Conservation (phyloP, 2,329 filamentous ascomycete species). For the Grosmannia serpens region DNA sequence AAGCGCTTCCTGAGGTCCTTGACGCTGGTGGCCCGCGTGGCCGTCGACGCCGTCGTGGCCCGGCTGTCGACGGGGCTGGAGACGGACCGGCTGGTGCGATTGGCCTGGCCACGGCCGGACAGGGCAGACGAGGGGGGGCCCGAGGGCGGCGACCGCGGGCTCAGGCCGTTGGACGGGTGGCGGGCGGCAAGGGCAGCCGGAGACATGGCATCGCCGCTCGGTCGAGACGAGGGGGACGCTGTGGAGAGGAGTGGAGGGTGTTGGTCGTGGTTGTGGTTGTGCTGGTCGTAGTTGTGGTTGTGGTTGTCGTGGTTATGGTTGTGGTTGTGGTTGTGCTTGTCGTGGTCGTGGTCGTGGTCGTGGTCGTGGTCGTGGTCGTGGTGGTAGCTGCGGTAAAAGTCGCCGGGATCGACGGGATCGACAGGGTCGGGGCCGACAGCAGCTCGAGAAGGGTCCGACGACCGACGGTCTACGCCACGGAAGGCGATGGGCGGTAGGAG, state of each 20-base stretch:
- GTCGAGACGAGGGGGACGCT: constrained; percentile 1
- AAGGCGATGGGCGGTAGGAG: constrained; percentile 3
- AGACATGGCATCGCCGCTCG: constrained; percentile 26
- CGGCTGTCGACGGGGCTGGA: constrained; percentile 40
- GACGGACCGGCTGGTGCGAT: constrained; percentile 38
- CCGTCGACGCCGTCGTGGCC: constrained; percentile 14
- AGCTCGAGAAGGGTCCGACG: neutral
- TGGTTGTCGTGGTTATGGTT: neutral
- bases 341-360: neutral
- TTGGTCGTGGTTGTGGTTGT: neutral
- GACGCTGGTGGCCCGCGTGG: constrained; percentile 51
- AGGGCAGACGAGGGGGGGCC: constrained; percentile 21
- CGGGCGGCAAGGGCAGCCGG: constrained; percentile 27
- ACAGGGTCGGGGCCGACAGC: constrained; percentile 9
- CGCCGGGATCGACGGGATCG: constrained; percentile 3
- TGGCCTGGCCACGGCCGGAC: constrained; percentile 26
- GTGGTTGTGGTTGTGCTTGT: neutral
- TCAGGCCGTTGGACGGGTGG: constrained; percentile 30
- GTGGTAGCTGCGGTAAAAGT: constrained; percentile 13
- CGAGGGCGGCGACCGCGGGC: constrained; percentile 19
- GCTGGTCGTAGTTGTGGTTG: neutral
- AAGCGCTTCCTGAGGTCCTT: constrained; percentile 72
- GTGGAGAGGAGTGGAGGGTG: no score
- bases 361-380: neutral
- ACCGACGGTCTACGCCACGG: neutral